Evolutionary conservation across 2,329 filamentous ascomycete genomes (phyloP).

Genomic region (Xylaria polymorpha): DNA sequence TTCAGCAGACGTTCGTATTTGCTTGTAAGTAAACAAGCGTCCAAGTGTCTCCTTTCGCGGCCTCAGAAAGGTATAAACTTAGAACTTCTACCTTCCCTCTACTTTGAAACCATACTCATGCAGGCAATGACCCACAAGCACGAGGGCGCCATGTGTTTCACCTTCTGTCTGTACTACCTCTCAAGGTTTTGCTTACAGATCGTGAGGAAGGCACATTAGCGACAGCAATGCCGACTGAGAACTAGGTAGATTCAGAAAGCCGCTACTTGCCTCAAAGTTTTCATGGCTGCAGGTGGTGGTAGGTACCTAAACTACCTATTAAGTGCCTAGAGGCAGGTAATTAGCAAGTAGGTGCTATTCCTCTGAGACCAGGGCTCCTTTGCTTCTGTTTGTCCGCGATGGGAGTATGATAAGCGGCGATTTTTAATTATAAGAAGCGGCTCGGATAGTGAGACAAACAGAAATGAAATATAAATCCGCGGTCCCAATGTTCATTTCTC

Average conservation of each 20-base stretch:
- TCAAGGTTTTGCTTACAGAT: neutral
- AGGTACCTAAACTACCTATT: neutral
- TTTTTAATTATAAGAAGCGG: neutral
- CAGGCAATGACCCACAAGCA: conserved; percentile 17
- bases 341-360: neutral
- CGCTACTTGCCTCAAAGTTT: too few species aligned
- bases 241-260: neutral
- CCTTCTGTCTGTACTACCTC: conserved; percentile 12
- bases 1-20: neutral
- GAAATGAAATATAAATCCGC: neutral
- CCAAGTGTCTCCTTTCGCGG: neutral
- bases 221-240: neutral
- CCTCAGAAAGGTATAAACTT: neutral
- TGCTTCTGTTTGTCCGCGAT: neutral
- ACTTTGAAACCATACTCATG: neutral
- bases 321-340: too few species aligned
- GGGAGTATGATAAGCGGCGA: neutral
- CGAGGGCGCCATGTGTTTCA: conserved; percentile 33
- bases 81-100: conserved; percentile 18
- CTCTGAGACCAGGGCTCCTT: neutral
- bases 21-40: neutral
- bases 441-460: neutral
- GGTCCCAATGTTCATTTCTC: too few species aligned
- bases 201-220: neutral
- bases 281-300: too few species aligned